These are phyloP conservation scores for Favolaschia claudopus DNA, from an alignment of 768 basidiomycete species.

Conservation along the genomic window DNA sequence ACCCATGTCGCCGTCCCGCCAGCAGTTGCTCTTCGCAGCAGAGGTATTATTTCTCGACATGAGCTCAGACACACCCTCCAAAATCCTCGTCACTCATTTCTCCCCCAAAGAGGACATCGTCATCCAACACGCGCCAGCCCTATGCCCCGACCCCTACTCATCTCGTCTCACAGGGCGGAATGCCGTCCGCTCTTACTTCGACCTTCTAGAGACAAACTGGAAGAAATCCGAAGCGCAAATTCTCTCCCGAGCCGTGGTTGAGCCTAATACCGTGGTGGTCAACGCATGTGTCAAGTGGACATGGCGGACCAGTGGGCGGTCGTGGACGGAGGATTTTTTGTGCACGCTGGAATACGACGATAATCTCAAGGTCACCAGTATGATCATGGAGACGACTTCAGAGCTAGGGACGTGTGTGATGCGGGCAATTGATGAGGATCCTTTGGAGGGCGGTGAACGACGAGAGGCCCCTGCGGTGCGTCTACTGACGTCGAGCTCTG, in stretches of 20 bases:
- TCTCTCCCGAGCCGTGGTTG: constrained; percentile 34
- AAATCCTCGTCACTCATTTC: constrained; percentile 46
- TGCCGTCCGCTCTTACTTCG: constrained; percentile 58
- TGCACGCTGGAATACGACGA: constrained; percentile 57
- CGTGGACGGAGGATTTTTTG: constrained; percentile 55
- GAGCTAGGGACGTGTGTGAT: constrained; percentile 52
- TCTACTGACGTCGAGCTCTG: too few relatives aligned
- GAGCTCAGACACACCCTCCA: constrained; percentile 40
- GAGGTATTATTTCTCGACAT: constrained; percentile 48
- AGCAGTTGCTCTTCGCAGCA: constrained; percentile 42
- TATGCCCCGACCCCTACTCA: constrained; percentile 41
- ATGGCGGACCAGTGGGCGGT: constrained; percentile 51
- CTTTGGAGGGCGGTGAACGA: background rate
- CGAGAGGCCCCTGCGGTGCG: background rate
- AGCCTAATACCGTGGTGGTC: constrained; percentile 38
- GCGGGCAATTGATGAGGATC: constrained; percentile 48
- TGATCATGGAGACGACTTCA: constrained; percentile 50
- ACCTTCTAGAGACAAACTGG: constrained; percentile 55
- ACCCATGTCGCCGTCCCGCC: constrained; percentile 24
- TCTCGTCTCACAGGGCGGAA: constrained; percentile 50
- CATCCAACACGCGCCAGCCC: constrained; percentile 50
- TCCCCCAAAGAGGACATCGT: constrained; percentile 45
- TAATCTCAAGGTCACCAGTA: constrained; percentile 46
- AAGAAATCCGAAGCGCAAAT: constrained; percentile 40
- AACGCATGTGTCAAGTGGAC: constrained; percentile 52